Evolutionary conservation across 306 rosid species (phyloP).

Genomic region (Mimosa pudica): DNA sequence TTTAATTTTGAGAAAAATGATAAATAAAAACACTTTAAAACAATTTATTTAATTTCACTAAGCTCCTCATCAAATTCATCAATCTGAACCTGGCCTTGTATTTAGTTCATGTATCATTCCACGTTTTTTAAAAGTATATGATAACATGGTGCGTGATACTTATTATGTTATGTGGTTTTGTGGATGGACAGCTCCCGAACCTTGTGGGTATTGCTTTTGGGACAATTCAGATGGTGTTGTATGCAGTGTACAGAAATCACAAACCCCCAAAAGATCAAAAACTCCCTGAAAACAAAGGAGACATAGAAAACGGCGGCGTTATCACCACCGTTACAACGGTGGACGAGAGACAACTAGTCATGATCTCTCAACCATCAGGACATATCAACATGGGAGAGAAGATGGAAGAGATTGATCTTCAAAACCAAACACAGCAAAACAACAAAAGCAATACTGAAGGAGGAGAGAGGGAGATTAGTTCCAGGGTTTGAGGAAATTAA

Average conservation of each 20-base stretch:
- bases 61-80: no score
- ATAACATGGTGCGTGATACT: not conserved
- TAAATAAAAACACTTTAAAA: no score
- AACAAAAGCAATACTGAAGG: slow-evolving; percentile 27
- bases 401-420: not conserved
- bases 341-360: slow-evolving; percentile 6
- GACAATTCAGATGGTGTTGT: slow-evolving; percentile 72
- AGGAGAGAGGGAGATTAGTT: slow-evolving; percentile 13
- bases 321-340: slow-evolving; percentile 5
- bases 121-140: not conserved
- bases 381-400: slow-evolving; percentile 34
- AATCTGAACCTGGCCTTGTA: no score
- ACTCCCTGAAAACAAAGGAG: slow-evolving; percentile 60
- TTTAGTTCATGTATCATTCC: no score
- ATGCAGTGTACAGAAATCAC: slow-evolving; percentile 55
- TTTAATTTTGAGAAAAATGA: no score
- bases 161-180: not conserved
- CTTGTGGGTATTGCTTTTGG: slow-evolving; percentile 76
- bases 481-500: slow-evolving; percentile 10
- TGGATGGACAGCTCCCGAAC: slow-evolving; percentile 76
- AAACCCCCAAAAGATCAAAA: slow-evolving; percentile 49
- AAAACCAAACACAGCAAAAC: not conserved
- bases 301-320: slow-evolving; percentile 30
- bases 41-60: no score
- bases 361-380: slow-evolving; percentile 3